Percentiles rank a stretch among this genome's conserved stretches.
Evolutionary conservation across 495 filamentous ascomycete species (phyloP).

Genomic region (Penicillium canariense): DNA sequence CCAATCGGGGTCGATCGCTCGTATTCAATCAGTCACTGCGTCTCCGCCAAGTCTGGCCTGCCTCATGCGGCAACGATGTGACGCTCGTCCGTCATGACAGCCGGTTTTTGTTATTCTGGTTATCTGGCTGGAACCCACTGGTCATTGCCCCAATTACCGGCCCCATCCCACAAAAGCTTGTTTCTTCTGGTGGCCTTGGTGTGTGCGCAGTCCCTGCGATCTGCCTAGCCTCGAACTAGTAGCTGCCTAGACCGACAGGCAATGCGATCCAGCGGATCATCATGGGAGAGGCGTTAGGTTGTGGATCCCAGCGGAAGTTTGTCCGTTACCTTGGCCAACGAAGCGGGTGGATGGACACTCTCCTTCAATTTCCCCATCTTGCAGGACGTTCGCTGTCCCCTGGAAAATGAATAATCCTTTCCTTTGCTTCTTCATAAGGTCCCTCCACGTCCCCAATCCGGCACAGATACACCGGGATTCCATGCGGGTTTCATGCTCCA

Average conservation of each 20-base stretch:
- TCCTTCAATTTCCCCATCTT: not conserved
- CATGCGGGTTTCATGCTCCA: not conserved
- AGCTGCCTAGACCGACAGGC: not conserved
- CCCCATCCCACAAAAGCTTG: slow-evolving; percentile 26
- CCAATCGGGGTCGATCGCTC: slow-evolving; percentile 27
- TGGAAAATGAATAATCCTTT: not conserved
- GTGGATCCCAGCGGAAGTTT: not conserved
- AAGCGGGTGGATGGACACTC: not conserved
- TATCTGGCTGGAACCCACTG: not conserved
- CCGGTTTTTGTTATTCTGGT: not conserved
- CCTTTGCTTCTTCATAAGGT: not conserved
- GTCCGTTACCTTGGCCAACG: not conserved
- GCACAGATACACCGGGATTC: not conserved
- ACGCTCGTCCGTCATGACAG: not conserved
- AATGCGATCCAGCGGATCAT: not conserved
- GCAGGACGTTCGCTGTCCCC: not conserved
- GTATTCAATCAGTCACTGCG: slow-evolving; percentile 9
- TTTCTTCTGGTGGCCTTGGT: slow-evolving; percentile 13
- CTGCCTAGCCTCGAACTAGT: slow-evolving; percentile 11
- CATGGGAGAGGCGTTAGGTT: not conserved
- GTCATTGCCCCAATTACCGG: not conserved
- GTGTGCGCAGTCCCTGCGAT: slow-evolving; percentile 1
- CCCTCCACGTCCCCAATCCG: not conserved
- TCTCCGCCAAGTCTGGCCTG: not conserved
- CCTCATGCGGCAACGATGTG: slow-evolving; percentile 8